Percentiles rank a stretch among this genome's conserved stretches.
Evolutionary conservation across 371 early-diverging fungal genomes (phyloP).

Genomic region (Circinella umbellata): DNA sequence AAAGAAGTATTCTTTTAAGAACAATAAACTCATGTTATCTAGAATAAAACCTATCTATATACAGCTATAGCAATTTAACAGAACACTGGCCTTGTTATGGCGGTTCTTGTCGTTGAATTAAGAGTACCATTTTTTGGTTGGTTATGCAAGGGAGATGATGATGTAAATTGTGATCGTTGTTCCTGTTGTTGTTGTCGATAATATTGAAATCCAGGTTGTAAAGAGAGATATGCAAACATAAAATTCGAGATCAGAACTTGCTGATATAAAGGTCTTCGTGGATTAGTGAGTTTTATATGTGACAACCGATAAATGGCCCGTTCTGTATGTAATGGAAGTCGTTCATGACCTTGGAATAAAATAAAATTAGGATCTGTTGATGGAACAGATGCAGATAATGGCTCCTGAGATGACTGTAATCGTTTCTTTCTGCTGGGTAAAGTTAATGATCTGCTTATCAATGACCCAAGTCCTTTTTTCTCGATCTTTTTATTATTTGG

Average conservation of each 20-base stretch:
- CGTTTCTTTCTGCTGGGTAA: conserved; percentile 15
- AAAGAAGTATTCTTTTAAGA: too few species aligned
- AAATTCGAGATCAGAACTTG: conserved; percentile 82
- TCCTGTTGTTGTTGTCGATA: neutral
- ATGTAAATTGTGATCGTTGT: too few species aligned
- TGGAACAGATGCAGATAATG: neutral
- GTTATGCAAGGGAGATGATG: too few species aligned
- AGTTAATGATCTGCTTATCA: conserved; percentile 33
- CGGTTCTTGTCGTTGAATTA: too few species aligned
- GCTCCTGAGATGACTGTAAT: neutral
- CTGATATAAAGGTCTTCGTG: conserved; percentile 68
- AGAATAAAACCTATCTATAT: too few species aligned
- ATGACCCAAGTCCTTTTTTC: conserved; percentile 25
- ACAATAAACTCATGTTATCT: too few species aligned
- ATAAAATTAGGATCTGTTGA: neutral
- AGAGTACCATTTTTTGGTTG: too few species aligned
- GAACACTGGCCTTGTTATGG: too few species aligned
- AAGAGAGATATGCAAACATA: conserved; percentile 79
- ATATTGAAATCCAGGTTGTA: conserved; percentile 13
- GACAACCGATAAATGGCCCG: conserved; percentile 73
- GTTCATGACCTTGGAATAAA: conserved; percentile 6
- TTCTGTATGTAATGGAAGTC: conserved; percentile 67
- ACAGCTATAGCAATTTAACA: too few species aligned
- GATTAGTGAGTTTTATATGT: conserved; percentile 74
- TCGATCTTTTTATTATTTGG: conserved; percentile 1